Evolutionary conservation across 1,284 basidiomycete genomes (phyloP).

Genomic region (Porodaedalea pini): DNA sequence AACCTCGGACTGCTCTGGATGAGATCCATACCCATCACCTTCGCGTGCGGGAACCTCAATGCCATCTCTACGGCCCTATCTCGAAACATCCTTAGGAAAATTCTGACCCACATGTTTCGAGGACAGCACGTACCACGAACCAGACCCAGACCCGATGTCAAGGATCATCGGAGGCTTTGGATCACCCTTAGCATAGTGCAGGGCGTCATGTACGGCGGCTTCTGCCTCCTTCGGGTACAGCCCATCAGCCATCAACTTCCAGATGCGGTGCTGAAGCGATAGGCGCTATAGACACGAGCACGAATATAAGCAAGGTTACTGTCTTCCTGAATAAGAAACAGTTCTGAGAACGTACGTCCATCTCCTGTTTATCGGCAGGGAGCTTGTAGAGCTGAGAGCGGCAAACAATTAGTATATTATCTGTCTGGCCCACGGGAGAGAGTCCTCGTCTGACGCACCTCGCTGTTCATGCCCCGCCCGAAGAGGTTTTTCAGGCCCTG

Average conservation of each 20-base stretch:
- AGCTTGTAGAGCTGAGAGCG: slow-evolving; percentile 16
- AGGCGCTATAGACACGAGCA: slow-evolving; percentile 10
- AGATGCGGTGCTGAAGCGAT: slow-evolving; percentile 19
- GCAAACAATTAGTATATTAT: background rate
- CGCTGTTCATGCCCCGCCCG: slow-evolving; percentile 13
- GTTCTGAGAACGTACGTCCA: slow-evolving; percentile 17
- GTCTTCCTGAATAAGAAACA: too few relatives aligned
- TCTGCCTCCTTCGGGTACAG: slow-evolving; percentile 18
- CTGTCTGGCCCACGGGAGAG: background rate
- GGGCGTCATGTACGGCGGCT: background rate
- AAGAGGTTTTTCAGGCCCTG: slow-evolving; percentile 10
- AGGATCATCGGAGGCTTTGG: slow-evolving; percentile 11
- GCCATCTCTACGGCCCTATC: slow-evolving; percentile 21
- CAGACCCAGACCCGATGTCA: slow-evolving; percentile 20
- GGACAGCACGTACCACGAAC: slow-evolving; percentile 12
- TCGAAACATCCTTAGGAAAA: background rate
- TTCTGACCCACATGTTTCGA: background rate
- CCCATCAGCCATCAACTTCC: slow-evolving; percentile 17
- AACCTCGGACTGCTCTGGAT: slow-evolving; percentile 17
- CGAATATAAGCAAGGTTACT: too few relatives aligned
- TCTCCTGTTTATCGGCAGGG: slow-evolving; percentile 18
- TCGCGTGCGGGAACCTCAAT: slow-evolving; percentile 17
- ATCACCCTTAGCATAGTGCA: background rate
- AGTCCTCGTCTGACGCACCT: background rate
- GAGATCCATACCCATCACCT: slow-evolving; percentile 19